Percentiles rank a stretch among this genome's conserved stretches.
These are phyloP conservation scores for Venturia oleaginea DNA, from an alignment of 2,329 filamentous ascomycete genomes.

Conservation along the genomic window DNA sequence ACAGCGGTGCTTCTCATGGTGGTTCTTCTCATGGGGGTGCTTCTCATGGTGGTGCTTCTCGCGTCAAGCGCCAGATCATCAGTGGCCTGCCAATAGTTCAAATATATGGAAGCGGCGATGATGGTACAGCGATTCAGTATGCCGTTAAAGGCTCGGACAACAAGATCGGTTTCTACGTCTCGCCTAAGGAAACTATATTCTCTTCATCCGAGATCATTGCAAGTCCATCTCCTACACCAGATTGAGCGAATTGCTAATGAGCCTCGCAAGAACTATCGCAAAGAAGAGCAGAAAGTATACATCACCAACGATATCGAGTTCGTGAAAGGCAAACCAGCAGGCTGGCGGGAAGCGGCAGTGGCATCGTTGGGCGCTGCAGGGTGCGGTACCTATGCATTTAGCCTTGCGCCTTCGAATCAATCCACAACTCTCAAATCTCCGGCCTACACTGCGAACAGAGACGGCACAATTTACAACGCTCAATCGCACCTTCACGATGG, in stretches of 20 bases:
- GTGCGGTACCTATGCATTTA: too few relatives aligned
- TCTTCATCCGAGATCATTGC: background rate
- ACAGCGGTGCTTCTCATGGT: background rate
- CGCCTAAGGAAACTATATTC: background rate
- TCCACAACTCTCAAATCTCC: constrained; percentile 8
- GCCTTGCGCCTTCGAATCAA: background rate
- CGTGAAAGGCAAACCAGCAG: background rate
- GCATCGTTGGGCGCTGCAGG: background rate
- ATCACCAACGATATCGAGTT: constrained; percentile 11
- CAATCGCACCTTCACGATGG: constrained; percentile 10
- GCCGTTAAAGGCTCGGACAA: background rate
- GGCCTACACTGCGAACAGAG: background rate
- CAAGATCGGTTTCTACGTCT: constrained; percentile 12
- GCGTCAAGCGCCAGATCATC: background rate
- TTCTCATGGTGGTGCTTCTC: background rate
- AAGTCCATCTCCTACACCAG: background rate
- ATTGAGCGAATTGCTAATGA: background rate
- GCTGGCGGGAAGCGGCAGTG: constrained; percentile 8
- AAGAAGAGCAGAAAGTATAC: constrained; percentile 5
- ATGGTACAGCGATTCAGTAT: background rate
- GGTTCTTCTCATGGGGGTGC: background rate
- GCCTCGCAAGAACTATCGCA: background rate
- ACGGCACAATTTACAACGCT: background rate
- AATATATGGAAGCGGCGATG: constrained; percentile 10
- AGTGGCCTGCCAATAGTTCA: background rate